Evolutionary conservation across 2,329 filamentous ascomycete species (phyloP).

Genomic region (Xylaria hypoxylon): DNA sequence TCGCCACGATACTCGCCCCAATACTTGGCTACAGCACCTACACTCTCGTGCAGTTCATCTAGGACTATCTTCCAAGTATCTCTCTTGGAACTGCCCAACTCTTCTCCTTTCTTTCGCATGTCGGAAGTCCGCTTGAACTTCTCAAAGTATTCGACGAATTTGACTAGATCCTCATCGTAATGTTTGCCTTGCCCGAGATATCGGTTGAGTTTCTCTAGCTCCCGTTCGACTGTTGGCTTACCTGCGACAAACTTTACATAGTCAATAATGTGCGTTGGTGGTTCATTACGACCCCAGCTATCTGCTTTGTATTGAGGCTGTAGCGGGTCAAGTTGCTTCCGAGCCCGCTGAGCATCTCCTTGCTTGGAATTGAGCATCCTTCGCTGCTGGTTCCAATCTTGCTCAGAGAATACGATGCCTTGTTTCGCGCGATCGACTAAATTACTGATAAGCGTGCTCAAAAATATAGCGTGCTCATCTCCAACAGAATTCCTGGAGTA

Average conservation of each 20-base stretch:
- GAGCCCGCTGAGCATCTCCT: slow-evolving; percentile 28
- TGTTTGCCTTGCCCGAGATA: slow-evolving; percentile 42
- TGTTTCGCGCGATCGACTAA: slow-evolving; percentile 71
- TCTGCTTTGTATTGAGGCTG: slow-evolving; percentile 59
- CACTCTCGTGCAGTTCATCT: slow-evolving; percentile 50
- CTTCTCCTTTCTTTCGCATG: slow-evolving; percentile 35
- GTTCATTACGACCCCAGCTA: slow-evolving; percentile 43
- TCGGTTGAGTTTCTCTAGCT: slow-evolving; percentile 52
- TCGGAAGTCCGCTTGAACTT: slow-evolving; percentile 42
- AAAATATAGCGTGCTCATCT: slow-evolving; percentile 56
- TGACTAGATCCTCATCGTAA: slow-evolving; percentile 45
- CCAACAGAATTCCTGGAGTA: slow-evolving; percentile 68
- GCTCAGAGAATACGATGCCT: slow-evolving; percentile 60
- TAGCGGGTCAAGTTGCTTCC: slow-evolving; percentile 46
- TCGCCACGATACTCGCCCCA: slow-evolving; percentile 51
- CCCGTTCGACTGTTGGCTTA: slow-evolving; percentile 54
- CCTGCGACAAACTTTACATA: slow-evolving; percentile 68
- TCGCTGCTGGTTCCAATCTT: slow-evolving; percentile 57
- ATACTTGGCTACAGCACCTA: slow-evolving; percentile 45
- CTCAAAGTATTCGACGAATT: slow-evolving; percentile 52
- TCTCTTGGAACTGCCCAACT: slow-evolving; percentile 30
- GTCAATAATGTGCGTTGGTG: slow-evolving; percentile 68
- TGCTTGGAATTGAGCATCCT: slow-evolving; percentile 42
- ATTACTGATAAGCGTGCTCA: slow-evolving; percentile 64
- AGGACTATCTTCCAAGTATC: slow-evolving; percentile 51